Base-by-base conservation (phyloP, 2,329 filamentous ascomycete species). In the Fusarium burgessii region DNA sequence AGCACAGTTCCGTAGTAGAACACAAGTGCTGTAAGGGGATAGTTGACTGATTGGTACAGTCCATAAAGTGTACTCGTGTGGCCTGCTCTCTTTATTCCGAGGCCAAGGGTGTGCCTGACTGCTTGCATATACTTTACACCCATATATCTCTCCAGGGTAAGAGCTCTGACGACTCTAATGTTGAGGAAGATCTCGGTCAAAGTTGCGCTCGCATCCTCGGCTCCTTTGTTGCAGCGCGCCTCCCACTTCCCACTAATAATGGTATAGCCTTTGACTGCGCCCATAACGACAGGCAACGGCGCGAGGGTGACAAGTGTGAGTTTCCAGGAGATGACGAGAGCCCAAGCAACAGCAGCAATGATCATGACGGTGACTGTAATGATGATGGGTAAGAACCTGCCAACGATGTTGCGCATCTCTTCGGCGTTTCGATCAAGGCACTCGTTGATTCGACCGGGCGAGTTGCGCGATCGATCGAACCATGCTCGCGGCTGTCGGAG, bases 331-430 rank as follows among this genome's bases (percentile, higher is more conserved):
- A 92, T 87, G 2, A 85, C 78, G 18, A 97, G 79, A 7, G 93
- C 90, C 95, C 94, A 98, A 4, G 87, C 76, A 10, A 96, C 75
- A 0, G 93, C 90, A n/a, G 92, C 87, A 1, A 82, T 61, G 20
- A 93, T 85, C 86, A 97, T 95, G 55, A 89, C 80, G 1, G 84
- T 77, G 6, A 92, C 90, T 13, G 91, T 88, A 17, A 95, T 84
- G 2, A 92, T 80, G 57, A 92, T 89, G 2, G 92, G 91, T 1
- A 91, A 85, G 76, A 97, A 97, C 3, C 92, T 88, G 4, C 93
- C 92, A 0, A 97, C 85, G 0, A 98, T 83, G 73, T 93, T 94
- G 12, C 93, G 88, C 88, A 96, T 95, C 77, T 97, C 94, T 78
- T 98, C 94, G 0, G 92, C 92, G 74, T 93, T 93, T 18, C 92